Evolutionary conservation across 345 rosid genomes (phyloP), one percentile per base, ranked within the genome.

Genomic region (Acer saccharum): DNA sequence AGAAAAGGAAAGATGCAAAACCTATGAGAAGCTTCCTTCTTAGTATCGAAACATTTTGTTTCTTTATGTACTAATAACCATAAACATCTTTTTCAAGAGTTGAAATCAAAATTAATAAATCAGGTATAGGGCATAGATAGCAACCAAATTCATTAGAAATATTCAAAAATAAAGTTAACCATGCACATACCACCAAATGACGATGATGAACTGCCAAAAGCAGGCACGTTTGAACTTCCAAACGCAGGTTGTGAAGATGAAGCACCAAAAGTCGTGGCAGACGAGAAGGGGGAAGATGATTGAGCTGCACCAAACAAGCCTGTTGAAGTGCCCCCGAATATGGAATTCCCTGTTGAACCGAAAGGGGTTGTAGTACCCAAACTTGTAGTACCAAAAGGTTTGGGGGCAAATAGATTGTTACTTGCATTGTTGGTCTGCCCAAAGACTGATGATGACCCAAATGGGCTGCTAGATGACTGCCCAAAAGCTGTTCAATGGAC

Each of bases 281-380:
- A 86, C 14, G 90, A 79, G 64, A 93, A 92, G 18, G 92, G 93
- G 10, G 97, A 86, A 18, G 98, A 88, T 43, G 92, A 32, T 76
- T 84, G 95, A 48, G 94, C 46, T 29, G 89, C 78, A 64, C 97
- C 97, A 88, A 96, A 96, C 80, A 90, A 87, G 44, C 98, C 97
- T 9, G 98, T 94, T 66, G 98, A 88, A 80, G 95, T 90, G 29
- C 94, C 94, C 52, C 98, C 99, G 76, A 96, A 91, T 21, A 91
- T 70, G 60, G 99, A 87, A 76, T 88, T 81, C 65, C 93, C 93
- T 0, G 95, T 87, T 77, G 95, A 79, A 1, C 92, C 98, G 74
- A 96, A 96, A 71, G 97, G 91, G 43, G 85, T 75, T 77, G 94
- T 78, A 71, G 86, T 81, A 44, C 94, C 92, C n/a, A n/a, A n/a